Percentiles rank a stretch among this genome's conserved stretches.
Evolutionary conservation across 202 grass and related monocot genomes (phyloP).

Genomic region (Zizania palustris): DNA sequence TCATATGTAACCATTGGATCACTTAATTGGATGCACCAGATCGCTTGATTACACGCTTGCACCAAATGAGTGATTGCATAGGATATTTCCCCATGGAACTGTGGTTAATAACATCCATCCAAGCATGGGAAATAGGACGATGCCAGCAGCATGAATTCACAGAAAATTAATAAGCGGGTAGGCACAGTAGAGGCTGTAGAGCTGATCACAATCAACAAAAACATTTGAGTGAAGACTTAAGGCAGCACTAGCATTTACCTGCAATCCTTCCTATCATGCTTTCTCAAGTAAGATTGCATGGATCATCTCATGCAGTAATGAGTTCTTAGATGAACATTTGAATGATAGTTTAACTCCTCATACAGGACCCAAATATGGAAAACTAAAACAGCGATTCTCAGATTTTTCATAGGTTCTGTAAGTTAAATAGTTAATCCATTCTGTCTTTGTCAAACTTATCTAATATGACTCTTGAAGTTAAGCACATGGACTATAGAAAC

Average conservation of each 20-base stretch:
- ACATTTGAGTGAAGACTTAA: not conserved
- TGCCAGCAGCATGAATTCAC: conserved; percentile 30
- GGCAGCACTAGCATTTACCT: conserved; percentile 19
- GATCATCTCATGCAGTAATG: conserved; percentile 76
- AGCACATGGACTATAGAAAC: not conserved
- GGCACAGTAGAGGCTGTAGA: not conserved
- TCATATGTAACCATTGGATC: too few relatives aligned
- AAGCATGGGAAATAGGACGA: conserved; percentile 53
- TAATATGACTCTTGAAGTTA: not conserved
- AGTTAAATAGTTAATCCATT: too few relatives aligned
- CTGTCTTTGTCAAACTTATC: not conserved
- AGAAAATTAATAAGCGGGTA: conserved; percentile 9
- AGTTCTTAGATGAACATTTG: conserved; percentile 58
- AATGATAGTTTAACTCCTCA: conserved; percentile 41
- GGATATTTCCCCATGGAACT: conserved; percentile 31
- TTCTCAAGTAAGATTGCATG: conserved; percentile 57
- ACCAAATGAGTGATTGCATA: too few relatives aligned
- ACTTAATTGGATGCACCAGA: too few relatives aligned
- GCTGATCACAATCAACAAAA: not conserved
- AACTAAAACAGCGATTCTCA: conserved; percentile 17
- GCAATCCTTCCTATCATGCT: not conserved
- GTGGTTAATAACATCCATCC: conserved; percentile 59
- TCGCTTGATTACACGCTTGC: too few relatives aligned
- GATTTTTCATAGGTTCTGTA: not conserved
- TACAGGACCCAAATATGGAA: conserved; percentile 49